Evolutionary conservation across 192 early-diverging fungal species (phyloP).

Genomic region (Phycomyces nitens): DNA sequence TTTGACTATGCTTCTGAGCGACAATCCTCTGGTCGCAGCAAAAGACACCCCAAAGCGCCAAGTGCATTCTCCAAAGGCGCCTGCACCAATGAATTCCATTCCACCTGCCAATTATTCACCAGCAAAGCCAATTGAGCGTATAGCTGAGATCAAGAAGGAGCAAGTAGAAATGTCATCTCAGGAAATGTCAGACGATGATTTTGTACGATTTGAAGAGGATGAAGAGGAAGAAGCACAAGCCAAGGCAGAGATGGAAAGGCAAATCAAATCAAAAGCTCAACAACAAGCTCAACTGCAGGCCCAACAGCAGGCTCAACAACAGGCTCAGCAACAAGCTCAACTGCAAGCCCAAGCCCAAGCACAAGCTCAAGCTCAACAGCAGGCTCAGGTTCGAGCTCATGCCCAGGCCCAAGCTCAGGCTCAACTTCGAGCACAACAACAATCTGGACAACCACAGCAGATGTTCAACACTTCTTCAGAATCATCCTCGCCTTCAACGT

Average conservation of each 20-base stretch:
- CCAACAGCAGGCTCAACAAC: neutral
- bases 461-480: neutral
- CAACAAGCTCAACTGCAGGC: neutral
- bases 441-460: slow-evolving; percentile 3
- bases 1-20: slow-evolving; percentile 22
- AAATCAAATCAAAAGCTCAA: neutral
- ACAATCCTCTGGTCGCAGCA: neutral
- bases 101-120: neutral
- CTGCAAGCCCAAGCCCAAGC: neutral
- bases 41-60: neutral
- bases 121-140: neutral
- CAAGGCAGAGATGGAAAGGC: neutral
- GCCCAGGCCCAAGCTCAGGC: neutral
- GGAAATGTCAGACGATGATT: slow-evolving; percentile 15
- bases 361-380: neutral
- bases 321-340: neutral
- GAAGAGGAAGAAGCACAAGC: slow-evolving; percentile 3
- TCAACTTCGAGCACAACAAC: slow-evolving; percentile 6
- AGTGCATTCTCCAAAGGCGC: neutral
- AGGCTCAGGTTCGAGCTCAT: neutral
- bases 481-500: too few species aligned
- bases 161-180: too few species aligned
- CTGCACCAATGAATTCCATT: neutral
- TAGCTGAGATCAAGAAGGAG: slow-evolving; percentile 1
- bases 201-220: slow-evolving; percentile 31